A percentile compares a stretch with the other conserved stretches of the same genome.
Conservation (phyloP, 163 green algal genomes). For the Botryococcus braunii region DNA sequence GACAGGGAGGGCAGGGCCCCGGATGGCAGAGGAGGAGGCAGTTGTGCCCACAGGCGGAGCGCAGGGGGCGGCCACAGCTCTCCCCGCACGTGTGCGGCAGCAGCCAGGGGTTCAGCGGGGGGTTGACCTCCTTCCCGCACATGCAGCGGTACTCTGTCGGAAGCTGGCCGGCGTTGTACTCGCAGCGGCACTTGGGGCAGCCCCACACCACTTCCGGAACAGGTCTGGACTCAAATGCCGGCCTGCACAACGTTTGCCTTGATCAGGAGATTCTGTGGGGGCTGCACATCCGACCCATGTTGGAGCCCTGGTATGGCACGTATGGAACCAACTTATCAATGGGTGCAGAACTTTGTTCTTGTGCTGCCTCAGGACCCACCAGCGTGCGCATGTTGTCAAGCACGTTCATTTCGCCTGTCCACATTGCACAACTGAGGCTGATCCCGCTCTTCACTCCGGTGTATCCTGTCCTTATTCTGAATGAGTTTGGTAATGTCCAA, state of each 20-base stretch:
- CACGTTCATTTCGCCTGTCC: too few relatives aligned
- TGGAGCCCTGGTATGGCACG: not conserved
- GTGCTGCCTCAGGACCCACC: too few relatives aligned
- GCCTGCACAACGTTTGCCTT: conserved; percentile 6
- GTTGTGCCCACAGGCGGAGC: conserved; percentile 48
- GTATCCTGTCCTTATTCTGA: too few relatives aligned
- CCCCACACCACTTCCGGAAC: conserved; percentile 45
- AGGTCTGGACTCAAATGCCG: not conserved
- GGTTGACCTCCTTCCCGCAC: conserved; percentile 62
- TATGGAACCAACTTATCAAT: not conserved
- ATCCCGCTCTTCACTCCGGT: too few relatives aligned
- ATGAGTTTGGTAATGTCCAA: too few relatives aligned
- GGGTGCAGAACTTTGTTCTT: not conserved
- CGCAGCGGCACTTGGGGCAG: conserved; percentile 72
- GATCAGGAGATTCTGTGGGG: conserved; percentile 3
- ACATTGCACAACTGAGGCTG: too few relatives aligned
- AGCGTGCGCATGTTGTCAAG: too few relatives aligned
- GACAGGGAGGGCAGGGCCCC: conserved; percentile 75
- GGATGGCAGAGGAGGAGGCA: conserved; percentile 84
- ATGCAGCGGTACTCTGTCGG: conserved; percentile 71
- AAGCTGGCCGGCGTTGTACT: conserved; percentile 40
- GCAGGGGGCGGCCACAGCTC: conserved; percentile 34
- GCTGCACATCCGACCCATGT: not conserved
- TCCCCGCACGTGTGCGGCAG: conserved; percentile 68
- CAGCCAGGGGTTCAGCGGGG: conserved; percentile 59